These are phyloP conservation scores for Aspergillus hortae DNA, from an alignment of 2,329 filamentous ascomycete genomes.

Conservation along the genomic window DNA sequence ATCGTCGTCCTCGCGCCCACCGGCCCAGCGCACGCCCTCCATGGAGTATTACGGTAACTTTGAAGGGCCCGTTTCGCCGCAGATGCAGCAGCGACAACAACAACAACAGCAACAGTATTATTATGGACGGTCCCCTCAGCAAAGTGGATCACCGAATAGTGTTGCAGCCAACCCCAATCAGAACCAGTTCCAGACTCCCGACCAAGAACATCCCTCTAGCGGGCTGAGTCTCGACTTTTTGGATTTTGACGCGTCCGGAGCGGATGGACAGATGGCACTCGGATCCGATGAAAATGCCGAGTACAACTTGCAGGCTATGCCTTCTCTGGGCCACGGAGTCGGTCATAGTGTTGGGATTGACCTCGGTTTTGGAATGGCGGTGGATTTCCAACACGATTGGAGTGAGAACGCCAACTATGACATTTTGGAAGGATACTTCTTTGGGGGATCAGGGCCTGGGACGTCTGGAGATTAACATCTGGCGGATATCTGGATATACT, in stretches of 20 bases:
- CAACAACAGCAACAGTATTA: conserved; percentile 28
- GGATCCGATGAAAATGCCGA: conserved; percentile 28
- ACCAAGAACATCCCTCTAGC: conserved; percentile 17
- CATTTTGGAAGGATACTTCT: conserved; percentile 55
- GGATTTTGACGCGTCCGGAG: conserved; percentile 44
- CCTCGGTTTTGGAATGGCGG: conserved; percentile 43
- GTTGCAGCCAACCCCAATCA: conserved; percentile 22
- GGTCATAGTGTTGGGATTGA: conserved; percentile 42
- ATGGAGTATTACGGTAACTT: conserved; percentile 34
- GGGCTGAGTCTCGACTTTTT: conserved; percentile 54
- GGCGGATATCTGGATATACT: neutral
- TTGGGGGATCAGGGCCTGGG: conserved; percentile 43
- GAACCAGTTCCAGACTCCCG: conserved; percentile 19
- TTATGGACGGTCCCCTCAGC: conserved; percentile 32
- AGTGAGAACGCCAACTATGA: conserved; percentile 47
- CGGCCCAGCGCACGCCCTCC: conserved; percentile 25
- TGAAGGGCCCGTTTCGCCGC: conserved; percentile 32
- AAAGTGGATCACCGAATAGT: conserved; percentile 29
- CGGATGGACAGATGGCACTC: conserved; percentile 21
- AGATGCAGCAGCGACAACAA: conserved; percentile 23
- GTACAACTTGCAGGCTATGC: conserved; percentile 26
- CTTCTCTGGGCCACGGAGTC: conserved; percentile 25
- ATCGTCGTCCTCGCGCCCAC: conserved; percentile 21
- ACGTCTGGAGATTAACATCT: conserved; percentile 9
- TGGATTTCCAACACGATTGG: conserved; percentile 48